Conservation (phyloP, 106 monocot species). For the Dactylorhiza incarnata region DNA sequence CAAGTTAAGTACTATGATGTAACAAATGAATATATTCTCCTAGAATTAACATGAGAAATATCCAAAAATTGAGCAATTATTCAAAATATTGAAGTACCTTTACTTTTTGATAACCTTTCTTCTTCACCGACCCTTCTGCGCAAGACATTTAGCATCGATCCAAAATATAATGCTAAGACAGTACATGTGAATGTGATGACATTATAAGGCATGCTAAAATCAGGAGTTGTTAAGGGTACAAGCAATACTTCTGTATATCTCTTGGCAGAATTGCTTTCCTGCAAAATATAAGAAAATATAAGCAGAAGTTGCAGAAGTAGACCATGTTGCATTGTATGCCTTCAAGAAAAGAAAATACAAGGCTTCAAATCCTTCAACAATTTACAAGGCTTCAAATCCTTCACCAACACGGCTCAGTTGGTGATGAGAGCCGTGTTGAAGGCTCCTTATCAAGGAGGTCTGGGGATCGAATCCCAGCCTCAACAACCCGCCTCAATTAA, state of each 20-base stretch:
- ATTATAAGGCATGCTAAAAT: conserved; percentile 99
- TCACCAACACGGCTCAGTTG: too few relatives aligned
- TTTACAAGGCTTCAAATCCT: too few relatives aligned
- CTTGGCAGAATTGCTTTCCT: conserved; percentile 52
- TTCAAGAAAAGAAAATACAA: neutral
- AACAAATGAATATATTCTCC: neutral
- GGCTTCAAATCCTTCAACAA: neutral
- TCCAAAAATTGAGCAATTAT: neutral
- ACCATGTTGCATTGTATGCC: neutral
- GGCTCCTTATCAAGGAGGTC: too few relatives aligned
- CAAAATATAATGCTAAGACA: conserved; percentile 91
- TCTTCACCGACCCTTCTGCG: conserved; percentile 77
- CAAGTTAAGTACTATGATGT: neutral
- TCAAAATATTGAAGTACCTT: conserved; percentile 40
- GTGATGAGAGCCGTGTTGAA: too few relatives aligned
- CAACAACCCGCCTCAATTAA: too few relatives aligned
- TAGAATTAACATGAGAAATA: neutral
- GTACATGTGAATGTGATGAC: conserved; percentile 97
- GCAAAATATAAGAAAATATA: conserved; percentile 7
- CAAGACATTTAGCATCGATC: conserved; percentile 85
- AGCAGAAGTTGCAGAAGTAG: neutral
- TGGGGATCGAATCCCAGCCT: too few relatives aligned
- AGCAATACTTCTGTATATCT: conserved; percentile 92
- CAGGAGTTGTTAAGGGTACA: conserved; percentile 92
- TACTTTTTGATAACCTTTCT: conserved; percentile 52